phyloP scores from a whole-genome alignment of 805 yeast genomes.

The Torulaspora franciscae region DNA sequence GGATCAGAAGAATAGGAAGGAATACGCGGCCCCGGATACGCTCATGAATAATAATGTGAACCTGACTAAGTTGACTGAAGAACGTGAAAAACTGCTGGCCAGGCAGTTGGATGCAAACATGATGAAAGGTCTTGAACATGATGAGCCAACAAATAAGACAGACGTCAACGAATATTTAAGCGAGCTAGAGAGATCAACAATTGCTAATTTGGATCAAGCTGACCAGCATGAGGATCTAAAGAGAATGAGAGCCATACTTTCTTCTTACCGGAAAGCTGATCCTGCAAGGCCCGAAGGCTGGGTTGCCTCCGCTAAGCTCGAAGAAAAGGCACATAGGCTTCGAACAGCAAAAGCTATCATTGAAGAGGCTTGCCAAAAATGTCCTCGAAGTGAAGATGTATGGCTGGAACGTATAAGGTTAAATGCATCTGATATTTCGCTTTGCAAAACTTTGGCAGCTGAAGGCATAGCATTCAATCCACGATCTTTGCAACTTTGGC shows the following conservation, averaged over 20 bases:
- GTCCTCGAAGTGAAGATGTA: conserved; percentile 62
- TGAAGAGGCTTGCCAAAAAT: conserved; percentile 65
- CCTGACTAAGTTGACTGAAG: conserved; percentile 54
- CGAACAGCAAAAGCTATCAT: conserved; percentile 56
- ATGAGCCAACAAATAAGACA: conserved; percentile 22
- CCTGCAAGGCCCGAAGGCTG: conserved; percentile 74
- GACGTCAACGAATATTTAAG: conserved; percentile 41
- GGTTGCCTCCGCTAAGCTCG: conserved; percentile 82
- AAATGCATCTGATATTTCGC: conserved; percentile 40
- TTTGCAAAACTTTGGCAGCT: conserved; percentile 55
- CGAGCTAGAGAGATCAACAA: conserved; percentile 28
- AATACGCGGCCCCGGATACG: conserved; percentile 79
- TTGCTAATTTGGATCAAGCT: conserved; percentile 7
- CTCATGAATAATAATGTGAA: conserved; percentile 43
- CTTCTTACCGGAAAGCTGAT: conserved; percentile 64
- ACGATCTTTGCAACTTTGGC: conserved; percentile 63
- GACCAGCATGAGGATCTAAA: conserved; percentile 50
- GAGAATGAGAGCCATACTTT: conserved; percentile 54
- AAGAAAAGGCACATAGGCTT: conserved; percentile 55
- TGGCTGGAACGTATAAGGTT: conserved; percentile 81
- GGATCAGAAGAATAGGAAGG: conserved; percentile 58
- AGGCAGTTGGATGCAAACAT: conserved; percentile 46
- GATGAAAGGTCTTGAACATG: conserved; percentile 10
- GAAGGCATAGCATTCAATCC: conserved; percentile 59
- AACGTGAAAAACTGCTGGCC: conserved; percentile 56